phyloP scores from a whole-genome alignment of 2,329 filamentous ascomycete genomes.

The Cercospora citrullina region DNA sequence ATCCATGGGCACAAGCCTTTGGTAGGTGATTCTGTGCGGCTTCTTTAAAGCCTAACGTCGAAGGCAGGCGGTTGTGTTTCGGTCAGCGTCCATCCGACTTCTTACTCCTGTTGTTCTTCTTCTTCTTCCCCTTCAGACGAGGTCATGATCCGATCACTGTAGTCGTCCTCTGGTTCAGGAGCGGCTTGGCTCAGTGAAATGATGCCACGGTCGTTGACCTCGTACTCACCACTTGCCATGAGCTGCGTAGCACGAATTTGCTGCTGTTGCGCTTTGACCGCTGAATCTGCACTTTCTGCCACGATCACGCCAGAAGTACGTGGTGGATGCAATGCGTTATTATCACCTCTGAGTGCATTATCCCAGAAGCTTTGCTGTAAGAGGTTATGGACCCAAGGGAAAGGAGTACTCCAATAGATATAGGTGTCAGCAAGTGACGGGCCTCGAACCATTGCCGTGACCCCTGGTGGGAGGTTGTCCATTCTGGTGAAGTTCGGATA shows the following conservation, averaged over 20 bases:
- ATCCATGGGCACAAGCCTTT: no score
- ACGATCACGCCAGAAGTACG: neutral
- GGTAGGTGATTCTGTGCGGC: no score
- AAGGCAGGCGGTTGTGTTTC: neutral
- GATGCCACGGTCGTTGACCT: neutral
- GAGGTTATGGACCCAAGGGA: neutral
- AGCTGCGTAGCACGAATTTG: neutral
- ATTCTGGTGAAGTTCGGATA: neutral
- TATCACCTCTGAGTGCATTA: neutral
- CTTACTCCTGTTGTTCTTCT: neutral
- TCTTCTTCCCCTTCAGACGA: neutral
- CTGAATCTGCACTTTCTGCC: neutral
- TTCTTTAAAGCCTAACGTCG: neutral
- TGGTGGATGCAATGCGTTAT: neutral
- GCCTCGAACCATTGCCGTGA: neutral
- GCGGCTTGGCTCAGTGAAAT: neutral
- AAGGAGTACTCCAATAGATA: neutral
- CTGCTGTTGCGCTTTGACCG: neutral
- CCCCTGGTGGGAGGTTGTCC: neutral
- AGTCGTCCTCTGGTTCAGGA: neutral
- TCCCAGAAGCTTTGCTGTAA: neutral
- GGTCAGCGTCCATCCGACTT: neutral
- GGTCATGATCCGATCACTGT: neutral
- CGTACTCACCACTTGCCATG: neutral
- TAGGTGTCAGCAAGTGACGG: neutral